Conservation (phyloP, 2,329 filamentous ascomycete species). For the Periconia macrospinosa region DNA sequence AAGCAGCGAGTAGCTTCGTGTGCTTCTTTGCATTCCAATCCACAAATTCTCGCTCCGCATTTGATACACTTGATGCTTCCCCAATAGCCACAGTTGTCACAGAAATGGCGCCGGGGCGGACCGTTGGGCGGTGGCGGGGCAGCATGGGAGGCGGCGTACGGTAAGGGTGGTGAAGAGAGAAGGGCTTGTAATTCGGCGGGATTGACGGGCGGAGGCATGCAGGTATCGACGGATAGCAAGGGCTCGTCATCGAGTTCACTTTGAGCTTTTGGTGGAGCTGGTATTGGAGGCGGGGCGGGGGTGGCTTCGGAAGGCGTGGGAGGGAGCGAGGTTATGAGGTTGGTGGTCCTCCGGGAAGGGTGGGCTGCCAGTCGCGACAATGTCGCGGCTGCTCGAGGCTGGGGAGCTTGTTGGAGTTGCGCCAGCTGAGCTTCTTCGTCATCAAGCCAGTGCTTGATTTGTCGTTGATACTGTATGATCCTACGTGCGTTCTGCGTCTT, state of each 20-base stretch:
- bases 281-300: constrained; percentile 9
- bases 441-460: constrained; percentile 79
- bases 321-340: constrained; percentile 25
- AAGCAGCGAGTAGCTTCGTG: constrained; percentile 69
- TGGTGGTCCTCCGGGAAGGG: constrained; percentile 25
- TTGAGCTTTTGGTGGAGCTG: constrained; percentile 8
- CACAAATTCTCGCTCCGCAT: constrained; percentile 78
- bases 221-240: constrained; percentile 56
- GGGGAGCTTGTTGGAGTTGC: constrained; percentile 39
- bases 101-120: constrained; percentile 66
- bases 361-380: constrained; percentile 15
- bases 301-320: constrained; percentile 31
- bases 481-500: constrained; percentile 68
- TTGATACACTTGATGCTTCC: constrained; percentile 74
- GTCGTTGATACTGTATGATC: constrained; percentile 79
- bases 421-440: constrained; percentile 74
- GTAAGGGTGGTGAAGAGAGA: constrained; percentile 65
- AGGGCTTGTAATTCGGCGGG: constrained; percentile 66
- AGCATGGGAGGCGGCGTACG: constrained; percentile 64
- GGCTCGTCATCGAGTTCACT: constrained; percentile 48
- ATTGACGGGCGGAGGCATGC: constrained; percentile 61
- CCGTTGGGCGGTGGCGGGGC: constrained; percentile 42
- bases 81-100: constrained; percentile 82
- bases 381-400: constrained; percentile 17
- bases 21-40: constrained; percentile 70